phyloP scores from a whole-genome alignment of 2,329 filamentous ascomycete genomes.

The Arthrobotrys entomopaga region DNA sequence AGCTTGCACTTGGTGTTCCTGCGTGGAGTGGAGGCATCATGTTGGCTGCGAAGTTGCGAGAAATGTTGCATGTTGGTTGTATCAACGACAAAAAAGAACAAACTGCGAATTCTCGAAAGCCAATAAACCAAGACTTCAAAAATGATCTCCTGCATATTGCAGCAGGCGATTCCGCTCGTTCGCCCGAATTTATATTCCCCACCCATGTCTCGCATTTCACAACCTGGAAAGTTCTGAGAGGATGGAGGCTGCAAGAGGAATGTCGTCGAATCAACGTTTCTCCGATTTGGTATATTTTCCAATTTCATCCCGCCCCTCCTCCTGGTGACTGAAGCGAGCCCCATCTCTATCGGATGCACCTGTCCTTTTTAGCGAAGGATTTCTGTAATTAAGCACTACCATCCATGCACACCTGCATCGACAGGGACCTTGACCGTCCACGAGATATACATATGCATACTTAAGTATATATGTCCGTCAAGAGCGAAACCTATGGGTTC shows the following conservation, averaged over 20 bases:
- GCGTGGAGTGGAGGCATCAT: conserved; percentile 29
- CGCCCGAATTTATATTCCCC: conserved; percentile 11
- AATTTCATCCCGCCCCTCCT: conserved; percentile 29
- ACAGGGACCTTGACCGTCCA: too few species aligned
- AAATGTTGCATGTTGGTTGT: conserved; percentile 29
- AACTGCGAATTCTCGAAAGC: neutral
- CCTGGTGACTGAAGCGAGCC: conserved; percentile 11
- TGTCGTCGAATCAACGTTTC: conserved; percentile 38
- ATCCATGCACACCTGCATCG: conserved; percentile 8
- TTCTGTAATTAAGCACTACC: conserved; percentile 3
- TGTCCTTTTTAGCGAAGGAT: conserved; percentile 39
- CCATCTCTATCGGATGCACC: conserved; percentile 33
- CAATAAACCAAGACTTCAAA: conserved; percentile 5
- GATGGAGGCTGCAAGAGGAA: conserved; percentile 22
- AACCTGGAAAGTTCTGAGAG: conserved; percentile 24
- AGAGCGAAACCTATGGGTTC: too few species aligned
- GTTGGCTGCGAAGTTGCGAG: conserved; percentile 10
- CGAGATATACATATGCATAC: too few species aligned
- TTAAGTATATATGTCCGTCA: too few species aligned
- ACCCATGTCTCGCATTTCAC: conserved; percentile 46
- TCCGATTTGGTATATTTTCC: conserved; percentile 28
- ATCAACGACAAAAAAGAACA: conserved; percentile 19
- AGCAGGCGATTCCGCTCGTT: conserved; percentile 24
- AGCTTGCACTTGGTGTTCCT: conserved; percentile 22
- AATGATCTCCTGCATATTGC: conserved; percentile 35